Evolutionary conservation across 164 flowering plant genomes (phyloP), one percentile per base, ranked within the genome.

Genomic region (Tetrastigma voinierianum): DNA sequence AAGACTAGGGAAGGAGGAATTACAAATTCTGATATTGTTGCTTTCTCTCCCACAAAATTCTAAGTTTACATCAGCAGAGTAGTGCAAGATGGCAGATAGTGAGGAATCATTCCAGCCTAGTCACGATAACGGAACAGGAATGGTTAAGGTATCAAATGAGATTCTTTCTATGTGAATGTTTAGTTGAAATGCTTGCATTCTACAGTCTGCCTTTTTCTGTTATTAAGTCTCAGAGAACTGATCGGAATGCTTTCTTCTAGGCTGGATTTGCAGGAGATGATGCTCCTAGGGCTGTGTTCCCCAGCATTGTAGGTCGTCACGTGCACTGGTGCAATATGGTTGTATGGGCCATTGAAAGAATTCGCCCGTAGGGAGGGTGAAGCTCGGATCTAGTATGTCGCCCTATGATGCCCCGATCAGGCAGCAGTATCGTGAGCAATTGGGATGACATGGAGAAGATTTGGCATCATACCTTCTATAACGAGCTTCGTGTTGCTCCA

Each of bases 371-470:
- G 91, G 91, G n/a, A n/a, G 23, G 92, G 86, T 74, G 93, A 87
- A 67, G 93, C 93, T 60, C 88, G 86, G 86, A 25, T 87, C 93
- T 45, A n/a, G n/a, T n/a, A n/a, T n/a, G n/a, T n/a, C n/a, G 84
- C 93, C 12, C 61, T 88, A 72, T 86, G 86, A 66, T 88, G 86
- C 74, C 74, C 90, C 93, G 1, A 88, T 88, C 64, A 90, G 86
- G 81, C 93, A 88, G n/a, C 66, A 90, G 93, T 32, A 88, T 88
- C 62, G 93, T 88, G 47, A 88, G 77, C 82, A 88, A 88, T 67
- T 88, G 93, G 93, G 93, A 88, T 71, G 93, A 88, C 67, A 88
- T 88, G 93, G 93, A 88, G 75, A 88, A 88, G 84, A 87, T 87
- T 18, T 87, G 91, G 89, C 91, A 87, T 77, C 90, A 86, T 66